Evolutionary conservation across 306 rosid genomes (phyloP).

Genomic region (Lathyrus sativus): DNA sequence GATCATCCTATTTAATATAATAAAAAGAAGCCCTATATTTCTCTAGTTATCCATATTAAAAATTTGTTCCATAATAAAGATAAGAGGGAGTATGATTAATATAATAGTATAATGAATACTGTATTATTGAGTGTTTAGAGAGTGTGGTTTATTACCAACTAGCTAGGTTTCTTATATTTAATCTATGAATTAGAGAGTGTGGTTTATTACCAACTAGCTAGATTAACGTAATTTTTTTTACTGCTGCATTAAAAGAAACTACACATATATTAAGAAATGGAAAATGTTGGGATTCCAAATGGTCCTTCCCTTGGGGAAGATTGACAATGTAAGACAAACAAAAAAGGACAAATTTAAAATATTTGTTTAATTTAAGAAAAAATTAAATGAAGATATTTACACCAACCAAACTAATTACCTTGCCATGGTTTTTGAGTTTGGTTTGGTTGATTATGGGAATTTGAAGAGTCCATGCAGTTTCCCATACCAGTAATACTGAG

Average conservation of each 20-base stretch:
- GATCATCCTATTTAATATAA: not conserved
- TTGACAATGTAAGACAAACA: constrained; percentile 18
- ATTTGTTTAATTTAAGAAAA: not conserved
- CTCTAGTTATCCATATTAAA: not conserved
- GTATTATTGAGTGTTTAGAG: no score
- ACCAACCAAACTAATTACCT: constrained; percentile 43
- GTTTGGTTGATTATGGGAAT: constrained; percentile 42
- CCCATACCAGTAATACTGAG: constrained; percentile 70
- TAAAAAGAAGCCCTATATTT: not conserved
- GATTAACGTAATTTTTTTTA: no score
- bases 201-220: not conserved
- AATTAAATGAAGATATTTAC: not conserved
- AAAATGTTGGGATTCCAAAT: constrained; percentile 39
- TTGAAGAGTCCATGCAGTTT: constrained; percentile 48
- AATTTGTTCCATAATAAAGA: not conserved
- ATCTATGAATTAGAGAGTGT: not conserved
- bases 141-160: not conserved
- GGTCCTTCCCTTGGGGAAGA: constrained; percentile 60
- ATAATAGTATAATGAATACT: not conserved
- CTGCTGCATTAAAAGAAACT: not conserved
- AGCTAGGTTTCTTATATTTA: constrained; percentile 10
- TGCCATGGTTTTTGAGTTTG: constrained; percentile 73
- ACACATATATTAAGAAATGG: constrained; percentile 12
- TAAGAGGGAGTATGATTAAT: not conserved
- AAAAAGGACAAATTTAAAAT: not conserved